Evolutionary conservation across 352 stramenopile species (phyloP).

Genomic region (Phytopythium montanum): DNA sequence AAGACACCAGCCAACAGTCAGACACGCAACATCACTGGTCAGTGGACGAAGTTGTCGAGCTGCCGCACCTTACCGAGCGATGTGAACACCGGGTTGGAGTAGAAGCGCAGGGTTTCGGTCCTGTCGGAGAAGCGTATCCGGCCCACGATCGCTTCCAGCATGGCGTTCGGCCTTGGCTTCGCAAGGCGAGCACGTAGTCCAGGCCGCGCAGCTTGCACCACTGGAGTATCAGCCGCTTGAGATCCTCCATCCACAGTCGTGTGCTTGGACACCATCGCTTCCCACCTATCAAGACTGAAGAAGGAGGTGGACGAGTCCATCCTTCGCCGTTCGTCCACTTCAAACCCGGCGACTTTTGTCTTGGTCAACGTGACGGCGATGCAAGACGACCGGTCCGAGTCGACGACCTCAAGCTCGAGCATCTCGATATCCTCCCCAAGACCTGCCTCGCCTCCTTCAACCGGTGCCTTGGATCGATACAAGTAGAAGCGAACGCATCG

Average conservation of each 20-base stretch:
- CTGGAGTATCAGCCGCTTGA: neutral
- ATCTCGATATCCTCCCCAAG: conserved; percentile 4
- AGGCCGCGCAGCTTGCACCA: neutral
- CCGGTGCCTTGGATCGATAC: conserved; percentile 14
- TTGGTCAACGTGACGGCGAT: conserved; percentile 8
- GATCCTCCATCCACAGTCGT: neutral
- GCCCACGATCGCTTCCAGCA: conserved; percentile 14
- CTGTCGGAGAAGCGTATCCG: conserved; percentile 2
- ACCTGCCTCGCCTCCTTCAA: neutral
- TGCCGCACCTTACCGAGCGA: conserved; percentile 50
- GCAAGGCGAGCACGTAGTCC: neutral
- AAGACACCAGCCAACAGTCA: neutral
- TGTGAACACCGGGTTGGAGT: conserved; percentile 21
- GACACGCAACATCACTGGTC: neutral
- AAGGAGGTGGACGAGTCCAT: neutral
- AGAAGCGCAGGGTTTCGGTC: conserved; percentile 8
- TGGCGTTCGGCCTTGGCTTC: conserved; percentile 10
- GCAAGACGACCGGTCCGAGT: conserved; percentile 13
- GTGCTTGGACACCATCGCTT: neutral
- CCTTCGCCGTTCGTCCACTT: conserved; percentile 2
- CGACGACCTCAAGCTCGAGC: conserved; percentile 27
- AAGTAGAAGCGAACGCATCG: conserved; percentile 27
- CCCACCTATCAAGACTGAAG: neutral
- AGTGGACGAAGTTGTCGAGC: neutral
- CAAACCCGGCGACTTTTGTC: conserved; percentile 16